Percentiles rank a stretch among this genome's conserved stretches.
These are phyloP conservation scores for Geranium rotundifolium DNA, from an alignment of 345 rosid genomes.

Conservation along the genomic window DNA sequence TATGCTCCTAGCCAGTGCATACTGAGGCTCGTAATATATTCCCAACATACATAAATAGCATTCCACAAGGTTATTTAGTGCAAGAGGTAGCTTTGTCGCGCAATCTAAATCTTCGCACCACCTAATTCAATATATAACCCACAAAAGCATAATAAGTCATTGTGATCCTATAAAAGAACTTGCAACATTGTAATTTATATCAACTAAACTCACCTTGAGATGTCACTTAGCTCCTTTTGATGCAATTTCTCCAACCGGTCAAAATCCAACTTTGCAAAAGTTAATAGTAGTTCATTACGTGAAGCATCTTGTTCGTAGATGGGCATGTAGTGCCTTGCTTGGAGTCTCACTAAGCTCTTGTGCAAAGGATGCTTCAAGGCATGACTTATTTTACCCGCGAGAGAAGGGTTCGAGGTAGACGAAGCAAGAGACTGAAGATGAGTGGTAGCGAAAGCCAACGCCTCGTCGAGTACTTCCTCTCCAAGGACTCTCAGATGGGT, in stretches of 20 bases:
- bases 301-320: conserved; percentile 9
- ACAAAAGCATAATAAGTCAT: too few relatives aligned
- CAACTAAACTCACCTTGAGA: conserved; percentile 5
- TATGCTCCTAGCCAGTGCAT: conserved; percentile 5
- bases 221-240: conserved; percentile 12
- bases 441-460: conserved; percentile 8
- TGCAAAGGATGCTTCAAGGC: conserved; percentile 15
- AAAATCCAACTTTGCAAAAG: conserved; percentile 30
- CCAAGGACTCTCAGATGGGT: conserved; percentile 9
- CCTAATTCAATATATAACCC: conserved; percentile 7
- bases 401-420: conserved; percentile 4
- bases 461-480: conserved; percentile 14
- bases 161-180: too few relatives aligned
- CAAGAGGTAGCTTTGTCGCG: conserved; percentile 13
- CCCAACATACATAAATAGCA: conserved; percentile 15
- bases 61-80: conserved; percentile 16
- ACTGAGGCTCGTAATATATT: conserved; percentile 15
- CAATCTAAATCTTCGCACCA: conserved; percentile 21
- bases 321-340: conserved; percentile 15
- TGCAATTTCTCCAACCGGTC: conserved; percentile 14
- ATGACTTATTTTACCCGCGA: conserved; percentile 6
- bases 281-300: conserved; percentile 5
- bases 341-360: conserved; percentile 11
- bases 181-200: not conserved
- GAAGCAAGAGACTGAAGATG: not conserved